These are phyloP conservation scores for Albizia julibrissin DNA, from an alignment of 306 rosid genomes.

Conservation along the genomic window DNA sequence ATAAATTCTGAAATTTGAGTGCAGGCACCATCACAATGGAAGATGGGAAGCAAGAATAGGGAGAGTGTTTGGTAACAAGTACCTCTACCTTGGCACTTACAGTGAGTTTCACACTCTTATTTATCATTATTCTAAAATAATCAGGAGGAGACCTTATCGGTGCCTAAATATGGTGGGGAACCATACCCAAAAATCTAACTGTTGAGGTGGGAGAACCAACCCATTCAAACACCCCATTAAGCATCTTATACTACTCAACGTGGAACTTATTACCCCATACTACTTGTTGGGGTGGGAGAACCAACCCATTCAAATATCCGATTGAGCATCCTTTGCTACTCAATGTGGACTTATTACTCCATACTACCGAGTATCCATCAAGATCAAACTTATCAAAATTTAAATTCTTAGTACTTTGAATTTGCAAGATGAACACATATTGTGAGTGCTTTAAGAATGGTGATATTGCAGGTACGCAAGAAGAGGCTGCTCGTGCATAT, in stretches of 20 bases:
- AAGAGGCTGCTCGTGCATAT: slow-evolving; percentile 92
- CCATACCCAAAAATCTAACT: too few species aligned
- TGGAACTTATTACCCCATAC: too few species aligned
- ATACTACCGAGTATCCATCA: too few species aligned
- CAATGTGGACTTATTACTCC: too few species aligned
- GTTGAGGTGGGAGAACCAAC: too few species aligned
- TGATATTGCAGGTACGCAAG: slow-evolving; percentile 71
- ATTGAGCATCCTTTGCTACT: too few species aligned
- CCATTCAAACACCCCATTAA: too few species aligned
- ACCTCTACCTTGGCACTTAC: slow-evolving; percentile 93
- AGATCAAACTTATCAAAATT: background rate
- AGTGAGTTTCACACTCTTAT: slow-evolving; percentile 47
- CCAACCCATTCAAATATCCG: too few species aligned
- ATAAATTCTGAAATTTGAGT: slow-evolving; percentile 14
- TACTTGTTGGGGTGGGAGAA: too few species aligned
- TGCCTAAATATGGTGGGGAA: too few species aligned
- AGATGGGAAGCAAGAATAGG: slow-evolving; percentile 99
- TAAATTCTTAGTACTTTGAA: background rate
- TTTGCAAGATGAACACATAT: background rate
- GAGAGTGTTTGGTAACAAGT: slow-evolving; percentile 93
- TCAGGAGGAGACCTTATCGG: background rate
- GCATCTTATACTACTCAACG: too few species aligned
- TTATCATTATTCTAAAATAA: background rate
- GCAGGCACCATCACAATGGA: slow-evolving; percentile 92
- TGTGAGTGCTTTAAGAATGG: slow-evolving; percentile 13